These are phyloP conservation scores for Vaccinium macrocarpon DNA, from an alignment of 148 eudicot species.

Conservation along the genomic window DNA sequence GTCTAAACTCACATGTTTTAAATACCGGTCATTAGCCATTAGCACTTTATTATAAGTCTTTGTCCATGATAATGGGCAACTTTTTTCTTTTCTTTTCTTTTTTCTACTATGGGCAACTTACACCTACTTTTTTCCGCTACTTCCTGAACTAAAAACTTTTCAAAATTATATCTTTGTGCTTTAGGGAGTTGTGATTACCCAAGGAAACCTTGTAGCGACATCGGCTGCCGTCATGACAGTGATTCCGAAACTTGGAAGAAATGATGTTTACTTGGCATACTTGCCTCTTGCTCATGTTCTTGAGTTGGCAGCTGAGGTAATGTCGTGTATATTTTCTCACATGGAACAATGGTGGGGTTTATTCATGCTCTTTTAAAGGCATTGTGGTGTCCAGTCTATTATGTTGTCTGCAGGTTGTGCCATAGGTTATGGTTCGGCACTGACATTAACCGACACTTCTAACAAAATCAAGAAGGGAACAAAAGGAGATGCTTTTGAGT, in stretches of 20 bases:
- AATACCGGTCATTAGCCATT: not conserved
- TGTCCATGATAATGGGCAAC: not conserved
- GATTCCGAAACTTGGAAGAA: slow-evolving; percentile 66
- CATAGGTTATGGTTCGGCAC: slow-evolving; percentile 86
- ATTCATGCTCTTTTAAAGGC: slow-evolving; percentile 13
- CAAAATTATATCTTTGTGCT: not conserved
- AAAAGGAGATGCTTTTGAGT: slow-evolving; percentile 75
- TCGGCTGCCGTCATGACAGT: slow-evolving; percentile 91
- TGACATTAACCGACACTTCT: slow-evolving; percentile 89
- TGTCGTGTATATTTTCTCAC: not conserved
- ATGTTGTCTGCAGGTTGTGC: slow-evolving; percentile 74
- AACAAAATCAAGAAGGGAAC: slow-evolving; percentile 96
- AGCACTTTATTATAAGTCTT: not conserved
- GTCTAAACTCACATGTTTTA: not conserved
- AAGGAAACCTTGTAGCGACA: slow-evolving; percentile 84
- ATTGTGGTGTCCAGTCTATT: slow-evolving; percentile 55
- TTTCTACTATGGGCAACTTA: not conserved
- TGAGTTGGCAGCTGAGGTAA: slow-evolving; percentile 97
- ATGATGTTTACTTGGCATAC: slow-evolving; percentile 80
- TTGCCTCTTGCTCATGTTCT: slow-evolving; percentile 95
- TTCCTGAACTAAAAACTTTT: not conserved
- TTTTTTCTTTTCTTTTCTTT: not conserved
- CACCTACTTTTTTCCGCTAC: not conserved
- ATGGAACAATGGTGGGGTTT: not conserved
- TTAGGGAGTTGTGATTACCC: slow-evolving; percentile 97